Conservation (phyloP, 352 stramenopile species). For the Phytophthora nicotianae region DNA sequence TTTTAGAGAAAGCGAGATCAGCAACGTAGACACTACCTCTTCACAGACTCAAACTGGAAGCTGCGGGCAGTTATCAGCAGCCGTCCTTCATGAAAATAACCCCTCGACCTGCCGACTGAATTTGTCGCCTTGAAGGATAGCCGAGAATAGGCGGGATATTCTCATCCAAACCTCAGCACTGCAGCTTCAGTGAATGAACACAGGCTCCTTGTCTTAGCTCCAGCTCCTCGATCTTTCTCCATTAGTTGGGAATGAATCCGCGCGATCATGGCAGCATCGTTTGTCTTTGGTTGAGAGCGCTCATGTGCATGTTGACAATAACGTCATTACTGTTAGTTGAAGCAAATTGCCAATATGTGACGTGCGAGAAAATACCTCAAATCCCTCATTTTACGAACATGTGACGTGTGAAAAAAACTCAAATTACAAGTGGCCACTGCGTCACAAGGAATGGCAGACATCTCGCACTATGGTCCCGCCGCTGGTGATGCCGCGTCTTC, state of each 20-base stretch:
- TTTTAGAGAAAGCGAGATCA: slow-evolving; percentile 11
- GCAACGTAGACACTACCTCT: neutral
- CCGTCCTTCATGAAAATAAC: slow-evolving; percentile 27
- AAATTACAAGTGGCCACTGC: slow-evolving; percentile 23
- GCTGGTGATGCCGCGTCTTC: slow-evolving; percentile 7
- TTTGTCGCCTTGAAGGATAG: neutral
- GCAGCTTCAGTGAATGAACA: no score
- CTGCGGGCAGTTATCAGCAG: slow-evolving; percentile 25
- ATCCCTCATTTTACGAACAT: slow-evolving; percentile 13
- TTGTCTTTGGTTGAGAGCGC: no score
- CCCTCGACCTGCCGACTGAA: slow-evolving; percentile 10
- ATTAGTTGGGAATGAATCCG: neutral
- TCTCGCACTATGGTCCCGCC: slow-evolving; percentile 16
- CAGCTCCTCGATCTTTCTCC: neutral
- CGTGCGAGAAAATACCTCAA: slow-evolving; percentile 8
- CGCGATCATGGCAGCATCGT: no score
- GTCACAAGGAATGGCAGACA: slow-evolving; percentile 17
- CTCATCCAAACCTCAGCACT: neutral
- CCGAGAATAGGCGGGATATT: neutral
- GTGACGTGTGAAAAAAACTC: slow-evolving; percentile 31
- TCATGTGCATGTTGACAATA: no score
- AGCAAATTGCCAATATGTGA: slow-evolving; percentile 16
- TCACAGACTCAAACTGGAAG: neutral
- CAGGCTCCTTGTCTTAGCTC: no score
- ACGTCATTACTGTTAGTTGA: no score